These are phyloP conservation scores for Pseudogymnoascus sp. DNA, from an alignment of 2,329 filamentous ascomycete species.

Conservation along the genomic window DNA sequence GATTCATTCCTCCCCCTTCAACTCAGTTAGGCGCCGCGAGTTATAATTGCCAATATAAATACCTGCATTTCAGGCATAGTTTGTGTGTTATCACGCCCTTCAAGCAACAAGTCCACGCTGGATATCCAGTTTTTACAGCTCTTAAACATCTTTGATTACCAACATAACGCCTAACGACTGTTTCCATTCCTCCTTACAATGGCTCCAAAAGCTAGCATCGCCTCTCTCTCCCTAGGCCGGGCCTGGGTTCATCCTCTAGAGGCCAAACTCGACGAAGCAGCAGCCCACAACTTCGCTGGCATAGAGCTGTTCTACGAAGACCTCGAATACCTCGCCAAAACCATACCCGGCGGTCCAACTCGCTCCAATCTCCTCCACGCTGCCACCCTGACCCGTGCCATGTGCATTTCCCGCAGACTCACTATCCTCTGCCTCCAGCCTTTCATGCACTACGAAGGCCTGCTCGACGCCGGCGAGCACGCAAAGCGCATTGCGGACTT, in stretches of 20 bases:
- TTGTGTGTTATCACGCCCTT: not conserved
- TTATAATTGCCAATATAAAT: not conserved
- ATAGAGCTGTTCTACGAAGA: conserved; percentile 77
- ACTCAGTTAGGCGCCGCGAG: too few species aligned
- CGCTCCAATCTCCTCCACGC: conserved; percentile 44
- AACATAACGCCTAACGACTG: not conserved
- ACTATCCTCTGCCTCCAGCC: conserved; percentile 61
- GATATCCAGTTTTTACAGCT: not conserved
- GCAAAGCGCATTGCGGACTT: not conserved
- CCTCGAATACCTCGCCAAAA: conserved; percentile 49
- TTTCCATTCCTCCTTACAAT: not conserved
- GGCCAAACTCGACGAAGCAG: conserved; percentile 61
- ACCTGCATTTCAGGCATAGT: not conserved
- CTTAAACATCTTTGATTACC: too few species aligned
- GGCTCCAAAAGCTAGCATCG: not conserved
- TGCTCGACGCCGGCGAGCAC: conserved; percentile 37
- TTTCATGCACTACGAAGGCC: conserved; percentile 68
- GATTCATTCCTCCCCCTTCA: not conserved
- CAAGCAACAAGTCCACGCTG: not conserved
- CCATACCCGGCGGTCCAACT: conserved; percentile 23
- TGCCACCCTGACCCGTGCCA: conserved; percentile 45
- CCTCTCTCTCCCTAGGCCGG: conserved; percentile 44
- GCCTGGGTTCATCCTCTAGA: conserved; percentile 60
- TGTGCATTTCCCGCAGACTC: conserved; percentile 49
- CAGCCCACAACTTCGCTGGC: conserved; percentile 55